Percentiles rank a stretch among this genome's conserved stretches.
Evolutionary conservation across 2,329 filamentous ascomycete genomes (phyloP).

Genomic region (Penicillium glabrum): DNA sequence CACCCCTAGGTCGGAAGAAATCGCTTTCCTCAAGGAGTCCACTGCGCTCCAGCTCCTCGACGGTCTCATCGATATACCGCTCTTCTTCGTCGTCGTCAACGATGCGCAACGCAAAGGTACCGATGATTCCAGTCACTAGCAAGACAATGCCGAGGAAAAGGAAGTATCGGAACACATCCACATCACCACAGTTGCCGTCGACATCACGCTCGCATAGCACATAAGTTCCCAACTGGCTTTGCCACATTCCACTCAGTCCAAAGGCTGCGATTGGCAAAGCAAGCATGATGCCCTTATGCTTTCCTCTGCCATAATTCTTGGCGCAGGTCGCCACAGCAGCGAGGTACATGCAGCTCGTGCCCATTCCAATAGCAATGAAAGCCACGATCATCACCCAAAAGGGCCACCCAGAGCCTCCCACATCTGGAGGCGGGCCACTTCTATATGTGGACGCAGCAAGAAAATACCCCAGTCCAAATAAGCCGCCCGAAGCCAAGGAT

Average conservation of each 20-base stretch:
- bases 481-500: conserved; percentile 66
- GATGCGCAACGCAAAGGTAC: conserved; percentile 71
- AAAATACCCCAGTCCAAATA: conserved; percentile 81
- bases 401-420: conserved; percentile 61
- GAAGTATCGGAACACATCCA: conserved; percentile 83
- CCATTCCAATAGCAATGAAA: conserved; percentile 79
- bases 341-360: conserved; percentile 86
- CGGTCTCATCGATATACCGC: conserved; percentile 83
- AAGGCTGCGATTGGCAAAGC: conserved; percentile 90
- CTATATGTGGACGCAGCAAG: conserved; percentile 78
- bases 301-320: conserved; percentile 93
- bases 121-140: conserved; percentile 67
- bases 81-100: conserved; percentile 71
- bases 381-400: conserved; percentile 81
- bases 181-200: conserved; percentile 58
- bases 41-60: conserved; percentile 87
- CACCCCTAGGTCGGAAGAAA: conserved; percentile 61
- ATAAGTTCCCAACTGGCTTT: conserved; percentile 81
- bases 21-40: conserved; percentile 72
- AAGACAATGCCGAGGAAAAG: conserved; percentile 77
- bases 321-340: conserved; percentile 90
- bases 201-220: conserved; percentile 72
- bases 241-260: conserved; percentile 92
- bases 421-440: conserved; percentile 55
- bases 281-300: conserved; percentile 82